phyloP scores from a whole-genome alignment of 192 early-diverging fungal genomes.

The Pilaira anomala region DNA sequence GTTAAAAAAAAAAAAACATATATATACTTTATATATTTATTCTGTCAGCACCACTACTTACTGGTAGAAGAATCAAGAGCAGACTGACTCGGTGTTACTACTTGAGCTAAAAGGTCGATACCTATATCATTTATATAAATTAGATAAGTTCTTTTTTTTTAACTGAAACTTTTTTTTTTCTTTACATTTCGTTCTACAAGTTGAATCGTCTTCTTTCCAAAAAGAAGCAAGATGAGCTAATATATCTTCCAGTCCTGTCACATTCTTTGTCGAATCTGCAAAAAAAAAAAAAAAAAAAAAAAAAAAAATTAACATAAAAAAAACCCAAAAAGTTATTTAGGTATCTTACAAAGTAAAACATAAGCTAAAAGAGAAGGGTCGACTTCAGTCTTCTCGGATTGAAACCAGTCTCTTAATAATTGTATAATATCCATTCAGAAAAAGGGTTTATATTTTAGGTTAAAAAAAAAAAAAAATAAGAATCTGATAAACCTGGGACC shows the following conservation, averaged over 20 bases:
- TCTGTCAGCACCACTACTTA: too few relatives aligned
- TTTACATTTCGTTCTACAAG: conserved; percentile 19
- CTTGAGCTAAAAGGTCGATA: conserved; percentile 10
- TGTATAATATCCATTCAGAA: neutral
- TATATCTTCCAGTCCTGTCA: conserved; percentile 17
- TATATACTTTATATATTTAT: too few relatives aligned
- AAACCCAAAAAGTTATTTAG: neutral
- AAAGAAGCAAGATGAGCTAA: neutral
- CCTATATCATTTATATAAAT: conserved; percentile 16
- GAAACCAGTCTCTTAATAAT: conserved; percentile 9
- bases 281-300: neutral
- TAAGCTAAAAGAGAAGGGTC: conserved; percentile 25
- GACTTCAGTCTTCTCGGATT: conserved; percentile 5
- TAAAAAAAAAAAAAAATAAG: neutral
- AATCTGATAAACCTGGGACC: neutral
- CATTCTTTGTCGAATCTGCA: conserved; percentile 21
- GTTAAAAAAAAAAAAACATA: neutral
- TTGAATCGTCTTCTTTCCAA: conserved; percentile 2
- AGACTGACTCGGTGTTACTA: conserved; percentile 10
- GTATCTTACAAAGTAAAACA: conserved; percentile 22
- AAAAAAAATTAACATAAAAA: neutral
- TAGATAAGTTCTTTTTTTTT: neutral
- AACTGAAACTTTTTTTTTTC: neutral
- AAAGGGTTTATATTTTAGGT: too few relatives aligned
- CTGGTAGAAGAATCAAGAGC: conserved; percentile 8